These are phyloP conservation scores for Rhynchosporium agropyri DNA, from an alignment of 2,329 filamentous ascomycete genomes.

Conservation along the genomic window DNA sequence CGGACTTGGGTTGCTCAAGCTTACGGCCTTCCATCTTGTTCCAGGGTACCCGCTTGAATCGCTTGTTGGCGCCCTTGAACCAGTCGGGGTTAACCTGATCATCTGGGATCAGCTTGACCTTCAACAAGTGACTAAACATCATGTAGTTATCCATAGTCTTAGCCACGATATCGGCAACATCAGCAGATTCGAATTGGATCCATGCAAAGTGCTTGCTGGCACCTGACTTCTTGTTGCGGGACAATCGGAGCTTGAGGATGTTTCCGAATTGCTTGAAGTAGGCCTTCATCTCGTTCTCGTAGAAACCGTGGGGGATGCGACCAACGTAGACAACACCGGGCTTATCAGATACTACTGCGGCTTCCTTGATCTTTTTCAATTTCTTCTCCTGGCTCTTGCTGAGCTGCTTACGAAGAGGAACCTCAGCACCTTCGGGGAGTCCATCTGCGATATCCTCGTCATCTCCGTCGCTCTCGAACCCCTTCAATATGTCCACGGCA, in stretches of 20 bases:
- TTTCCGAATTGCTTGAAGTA: conserved; percentile 94
- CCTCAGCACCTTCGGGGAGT: conserved; percentile 48
- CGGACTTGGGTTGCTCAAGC: conserved; percentile 71
- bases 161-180: conserved; percentile 88
- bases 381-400: conserved; percentile 55
- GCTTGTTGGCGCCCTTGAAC: conserved; percentile 87
- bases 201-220: conserved; percentile 93
- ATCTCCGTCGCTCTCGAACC: conserved; percentile 58
- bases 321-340: conserved; percentile 88
- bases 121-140: conserved; percentile 90
- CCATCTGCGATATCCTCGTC: conserved; percentile 48
- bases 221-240: conserved; percentile 89
- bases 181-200: conserved; percentile 77
- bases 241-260: conserved; percentile 77
- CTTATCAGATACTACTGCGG: conserved; percentile 50
- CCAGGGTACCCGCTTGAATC: conserved; percentile 86
- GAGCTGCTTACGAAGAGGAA: conserved; percentile 44
- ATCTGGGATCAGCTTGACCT: conserved; percentile 76
- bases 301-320: conserved; percentile 93
- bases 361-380: conserved; percentile 48
- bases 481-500: conserved; percentile 55
- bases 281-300: conserved; percentile 89
- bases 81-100: conserved; percentile 79
- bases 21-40: conserved; percentile 81
- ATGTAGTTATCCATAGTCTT: conserved; percentile 99